These are phyloP conservation scores for Xylaria sp. DNA, from an alignment of 2,329 filamentous ascomycete genomes.

Conservation along the genomic window DNA sequence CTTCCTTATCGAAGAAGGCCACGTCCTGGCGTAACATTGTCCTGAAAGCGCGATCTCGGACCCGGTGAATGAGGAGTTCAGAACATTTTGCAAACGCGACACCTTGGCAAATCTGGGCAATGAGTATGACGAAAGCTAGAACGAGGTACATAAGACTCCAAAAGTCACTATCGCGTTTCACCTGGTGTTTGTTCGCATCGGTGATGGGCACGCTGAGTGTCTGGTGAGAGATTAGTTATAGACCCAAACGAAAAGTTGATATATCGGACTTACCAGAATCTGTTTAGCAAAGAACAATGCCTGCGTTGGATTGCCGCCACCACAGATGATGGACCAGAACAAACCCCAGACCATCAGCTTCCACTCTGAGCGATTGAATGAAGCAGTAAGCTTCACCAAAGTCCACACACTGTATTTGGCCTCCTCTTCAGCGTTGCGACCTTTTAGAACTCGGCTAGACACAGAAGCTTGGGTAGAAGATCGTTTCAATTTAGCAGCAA, in stretches of 20 bases:
- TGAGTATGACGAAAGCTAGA: constrained; percentile 78
- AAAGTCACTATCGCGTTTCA: constrained; percentile 80
- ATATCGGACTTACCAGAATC: constrained; percentile 74
- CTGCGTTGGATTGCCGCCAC: constrained; percentile 80
- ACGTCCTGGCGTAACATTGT: constrained; percentile 93
- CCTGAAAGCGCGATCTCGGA: constrained; percentile 84
- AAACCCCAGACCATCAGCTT: constrained; percentile 78
- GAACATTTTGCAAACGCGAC: constrained; percentile 84
- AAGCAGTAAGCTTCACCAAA: constrained; percentile 80
- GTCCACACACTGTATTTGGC: constrained; percentile 77
- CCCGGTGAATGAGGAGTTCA: constrained; percentile 85
- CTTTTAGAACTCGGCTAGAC: constrained; percentile 77
- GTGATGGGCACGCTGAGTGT: constrained; percentile 57
- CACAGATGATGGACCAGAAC: constrained; percentile 79
- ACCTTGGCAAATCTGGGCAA: constrained; percentile 76
- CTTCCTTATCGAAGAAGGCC: constrained; percentile 87
- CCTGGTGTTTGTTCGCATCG: constrained; percentile 60
- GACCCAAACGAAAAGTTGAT: constrained; percentile 15
- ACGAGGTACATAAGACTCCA: constrained; percentile 92
- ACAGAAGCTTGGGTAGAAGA: constrained; percentile 67
- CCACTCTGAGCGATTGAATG: constrained; percentile 82
- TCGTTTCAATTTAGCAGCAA: constrained; percentile 67
- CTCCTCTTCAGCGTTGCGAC: constrained; percentile 61
- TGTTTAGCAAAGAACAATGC: constrained; percentile 90
- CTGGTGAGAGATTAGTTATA: constrained; percentile 40